Evolutionary conservation across 176 grass and related monocot species (phyloP), one percentile per base, ranked within the genome.

Genomic region (Rhynchospora tenuis): DNA sequence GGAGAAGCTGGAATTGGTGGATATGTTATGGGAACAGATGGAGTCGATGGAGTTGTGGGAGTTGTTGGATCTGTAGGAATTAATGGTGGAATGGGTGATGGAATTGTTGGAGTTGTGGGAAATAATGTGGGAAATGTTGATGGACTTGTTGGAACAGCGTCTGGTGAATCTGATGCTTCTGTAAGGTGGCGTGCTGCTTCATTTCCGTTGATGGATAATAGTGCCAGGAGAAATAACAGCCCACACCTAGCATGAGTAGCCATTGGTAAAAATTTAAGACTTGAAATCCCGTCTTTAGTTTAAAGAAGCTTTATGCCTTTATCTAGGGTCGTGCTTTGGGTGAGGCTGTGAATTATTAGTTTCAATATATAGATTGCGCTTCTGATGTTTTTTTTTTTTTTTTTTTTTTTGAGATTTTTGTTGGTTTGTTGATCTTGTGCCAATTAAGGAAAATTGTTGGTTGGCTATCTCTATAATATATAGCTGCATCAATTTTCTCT

Each of bases 21-120:
- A 31, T 73, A 84, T 45, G 86, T 79, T 26, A 48, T 81, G 33
- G 81, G 70, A 85, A 52, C 33, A 72, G 79, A 73, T 0, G 91
- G 81, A 83, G 29, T 12, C 17, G 31, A 6, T 68, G 31, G 33
- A 17, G 6, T 3, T 0, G 14, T 5, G 38, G 64, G 29, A 42
- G 2, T 5, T 16, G 29, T 15, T 48, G 72, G 19, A 17, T 13
- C 28, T 77, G 73, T 20, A 26, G 23, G 48, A 76, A 55, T 14
- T 38, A 38, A 4, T 38, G 33, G 3, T 2, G 33, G 33, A 38
- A 38, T 4, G 5, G 33, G 3, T 0, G 33, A 38, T 38, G 33
- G 33, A 38, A 4, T 38, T 38, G 8, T 19, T 22, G 86, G 74
- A 20, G 84, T 63, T 60, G 84, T 20, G 50, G 84, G 10, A 31